Base-by-base conservation (phyloP, 2,329 filamentous ascomycete genomes). In the Coniochaeta sp. region DNA sequence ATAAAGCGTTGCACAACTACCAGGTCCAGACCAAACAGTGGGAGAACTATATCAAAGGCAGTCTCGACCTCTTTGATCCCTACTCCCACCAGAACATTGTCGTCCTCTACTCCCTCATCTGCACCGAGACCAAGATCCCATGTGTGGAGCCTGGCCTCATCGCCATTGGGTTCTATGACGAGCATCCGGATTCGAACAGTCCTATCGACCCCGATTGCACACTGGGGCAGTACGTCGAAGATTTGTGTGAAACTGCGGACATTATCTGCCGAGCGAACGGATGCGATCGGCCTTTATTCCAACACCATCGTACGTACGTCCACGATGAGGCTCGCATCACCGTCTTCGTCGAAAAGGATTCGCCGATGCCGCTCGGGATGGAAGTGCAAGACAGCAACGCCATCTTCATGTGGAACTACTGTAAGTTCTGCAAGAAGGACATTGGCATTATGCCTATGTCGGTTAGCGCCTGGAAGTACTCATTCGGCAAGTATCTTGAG, bases 381-480 rank as follows among this genome's bases (percentile, higher is more conserved):
- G 77, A 89, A 62, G 81, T 62, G 82, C 63, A 62, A 19, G 67
- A 73, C 84, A 71, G 74, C 47, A 76, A 78, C 50, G 89, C 88
- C 2, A 96, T 99, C 60, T 84, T 93, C 60, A 97, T 99, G 91
- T 99, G 96, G 96, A 98, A 91, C 65, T 91, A 89, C 67, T 99
- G 95, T 77, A 95, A 96, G 68, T 81, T 90, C 32, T 99, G 96
- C 73, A 88, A 90, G 58, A 91, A 91, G 65, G 93, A 98, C 71
- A 96, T 93, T 0, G 90, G 91, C 42, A 87, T 93, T 55, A 89
- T 90, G 65, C 87, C 89, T 34, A 97, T 99, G 91, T 97, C 93
- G 0, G 87, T 92, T 60, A 92, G 87, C 67, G 96, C 93, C 0
- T 99, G 92, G 90, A 97, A 96, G 72, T 99, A 99, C 72, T 99